Evolutionary conservation across 2,329 filamentous ascomycete genomes (phyloP).

Genomic region (Pseudocercospora macadamiae): DNA sequence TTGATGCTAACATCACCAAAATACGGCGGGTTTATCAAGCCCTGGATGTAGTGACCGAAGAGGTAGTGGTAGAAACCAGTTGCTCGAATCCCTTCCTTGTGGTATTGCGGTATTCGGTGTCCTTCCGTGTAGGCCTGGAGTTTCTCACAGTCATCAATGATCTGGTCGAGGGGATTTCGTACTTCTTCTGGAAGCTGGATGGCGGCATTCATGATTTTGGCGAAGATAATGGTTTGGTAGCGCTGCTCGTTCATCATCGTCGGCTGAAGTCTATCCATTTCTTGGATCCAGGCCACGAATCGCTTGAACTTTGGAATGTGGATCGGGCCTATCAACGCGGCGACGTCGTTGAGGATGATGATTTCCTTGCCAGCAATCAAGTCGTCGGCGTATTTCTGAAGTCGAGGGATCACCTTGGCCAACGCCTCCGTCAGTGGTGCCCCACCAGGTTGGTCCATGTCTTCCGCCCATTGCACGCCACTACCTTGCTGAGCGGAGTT

Average conservation of each 20-base stretch:
- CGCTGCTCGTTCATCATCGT: neutral
- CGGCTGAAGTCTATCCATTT: neutral
- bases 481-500: no score
- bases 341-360: neutral
- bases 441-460: no score
- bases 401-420: no score
- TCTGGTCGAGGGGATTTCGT: neutral
- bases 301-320: neutral
- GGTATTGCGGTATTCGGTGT: neutral
- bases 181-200: neutral
- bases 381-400: neutral
- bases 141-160: neutral
- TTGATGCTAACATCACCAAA: neutral
- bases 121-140: neutral
- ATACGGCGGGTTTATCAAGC: neutral
- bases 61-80: neutral
- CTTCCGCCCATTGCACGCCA: no score
- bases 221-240: neutral
- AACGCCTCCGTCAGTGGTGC: no score
- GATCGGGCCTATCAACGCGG: neutral
- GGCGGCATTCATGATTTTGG: neutral
- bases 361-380: neutral
- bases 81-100: no score
- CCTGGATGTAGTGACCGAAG: neutral
- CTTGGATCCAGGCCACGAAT: neutral